Base-by-base conservation (phyloP, 1,284 basidiomycete species). In the Austropuccinia psidii region DNA sequence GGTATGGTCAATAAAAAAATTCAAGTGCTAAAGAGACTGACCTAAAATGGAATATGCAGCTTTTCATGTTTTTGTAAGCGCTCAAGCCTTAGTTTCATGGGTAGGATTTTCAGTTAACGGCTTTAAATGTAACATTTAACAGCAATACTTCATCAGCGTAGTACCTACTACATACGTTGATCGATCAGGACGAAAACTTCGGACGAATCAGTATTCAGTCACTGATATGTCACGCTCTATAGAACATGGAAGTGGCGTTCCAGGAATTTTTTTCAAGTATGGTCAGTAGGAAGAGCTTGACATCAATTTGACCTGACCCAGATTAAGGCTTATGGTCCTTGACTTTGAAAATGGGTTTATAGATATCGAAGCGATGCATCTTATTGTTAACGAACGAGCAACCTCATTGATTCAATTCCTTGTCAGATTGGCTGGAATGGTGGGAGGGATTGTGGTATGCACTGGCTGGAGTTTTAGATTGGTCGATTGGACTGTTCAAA, bases 71-170 rank as follows among this genome's bases (percentile, higher is more conserved):
- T 69, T 69, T 27, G 67, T 69, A 45, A 43, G 67, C 27, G 17
- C 27, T 45, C 41, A 11, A n/a, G n/a, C n/a, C n/a, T 45, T 45
- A 11, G 41, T 45, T 9, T 11, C 9, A 9, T 45, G 41, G n/a
- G 41, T 45, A 11, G 9, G 9, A 45, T 45, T 19, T 45, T n/a
- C n/a, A n/a, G n/a, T n/a, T n/a, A n/a, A n/a, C n/a, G n/a, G n/a
- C n/a, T n/a, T n/a, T n/a, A n/a, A n/a, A n/a, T n/a, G 29, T 64
- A 24, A n/a, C 5, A 37, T 9, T 19, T 37, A 19, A n/a, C 97
- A 93, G 81, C 93, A 96, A 80, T 98, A 98, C 81, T 98, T 91
- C 84, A 83, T 98, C 17, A 90, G 90, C 57, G 90, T 98, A 75
- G 93, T 98, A 1, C 94, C 95, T 0, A 98, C 95, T 0, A 90